phyloP scores from a whole-genome alignment of 179 eudicot genomes.

The Silene coronaria region DNA sequence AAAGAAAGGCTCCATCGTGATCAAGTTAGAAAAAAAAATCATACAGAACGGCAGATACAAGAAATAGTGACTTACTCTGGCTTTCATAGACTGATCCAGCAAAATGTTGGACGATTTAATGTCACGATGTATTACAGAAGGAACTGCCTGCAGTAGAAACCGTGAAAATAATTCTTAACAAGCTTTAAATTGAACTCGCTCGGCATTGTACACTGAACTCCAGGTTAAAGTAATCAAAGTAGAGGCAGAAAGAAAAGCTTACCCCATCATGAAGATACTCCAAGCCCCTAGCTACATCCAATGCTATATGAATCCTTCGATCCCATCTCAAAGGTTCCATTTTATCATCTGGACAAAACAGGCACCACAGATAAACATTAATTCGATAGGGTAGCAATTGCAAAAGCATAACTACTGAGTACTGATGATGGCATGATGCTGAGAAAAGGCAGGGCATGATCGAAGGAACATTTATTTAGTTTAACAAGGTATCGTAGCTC shows the following conservation, averaged over 20 bases:
- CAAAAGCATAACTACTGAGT: neutral
- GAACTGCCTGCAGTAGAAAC: constrained; percentile 62
- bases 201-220: neutral
- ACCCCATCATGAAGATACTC: constrained; percentile 99
- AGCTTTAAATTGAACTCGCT: constrained; percentile 11
- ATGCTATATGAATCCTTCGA: constrained; percentile 72
- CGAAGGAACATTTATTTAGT: no score
- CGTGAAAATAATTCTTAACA: neutral
- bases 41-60: neutral
- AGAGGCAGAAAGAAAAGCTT: constrained; percentile 13
- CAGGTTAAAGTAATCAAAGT: neutral
- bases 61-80: constrained; percentile 51
- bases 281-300: constrained; percentile 91
- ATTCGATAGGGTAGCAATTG: neutral
- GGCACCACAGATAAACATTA: neutral
- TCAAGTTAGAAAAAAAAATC: neutral
- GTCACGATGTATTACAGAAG: constrained; percentile 93
- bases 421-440: neutral
- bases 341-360: constrained; percentile 51
- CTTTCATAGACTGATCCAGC: constrained; percentile 95
- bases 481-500: no score
- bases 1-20: neutral
- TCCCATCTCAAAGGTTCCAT: constrained; percentile 66
- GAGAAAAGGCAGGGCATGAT: neutral
- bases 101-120: constrained; percentile 92